Base-by-base conservation (phyloP, 257 asterid species). In the Capsicum chinense region DNA sequence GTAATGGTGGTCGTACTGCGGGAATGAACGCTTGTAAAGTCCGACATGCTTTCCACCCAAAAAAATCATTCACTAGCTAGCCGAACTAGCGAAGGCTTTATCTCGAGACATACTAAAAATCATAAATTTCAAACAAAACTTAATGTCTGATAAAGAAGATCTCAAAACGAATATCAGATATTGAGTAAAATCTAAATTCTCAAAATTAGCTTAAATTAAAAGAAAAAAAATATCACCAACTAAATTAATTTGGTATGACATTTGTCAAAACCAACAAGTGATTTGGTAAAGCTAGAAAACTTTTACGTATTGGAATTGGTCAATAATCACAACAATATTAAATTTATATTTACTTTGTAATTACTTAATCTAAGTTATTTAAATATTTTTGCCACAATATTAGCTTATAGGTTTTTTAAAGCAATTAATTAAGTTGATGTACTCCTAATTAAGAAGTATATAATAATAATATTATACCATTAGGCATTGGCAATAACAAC, bases 191-290 rank as follows among this genome's bases (percentile, higher is more conserved):
- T 15, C 2, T 7, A 14, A 0, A n/a, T n/a, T 71, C 58, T 44
- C 16, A 71, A 11, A 71, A 71, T 47, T 70, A 70, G 79, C 79
- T 70, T 70, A 42, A 70, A 44, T 3, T 17, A 10, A 17, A 17
- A n/a, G 57, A 37, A 47, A 71, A 71, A 1, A 19, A 19, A 14
- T 7, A 21, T 48, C 11, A 74, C 44, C 80, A 50, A 74, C 13
- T 12, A 48, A 19, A 21, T 74, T 74, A 13, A 74, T 74, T 74
- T 48, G 80, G 60, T 74, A 74, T 4, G 80, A 12, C 44, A 74
- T 6, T 73, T 48, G 44, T 13, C 39, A 71, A 39, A 70, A 71
- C 9, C 35, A 71, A 11, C 12, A 48, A 68, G 80, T n/a, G 35
- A 48, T 73, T 73, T 48, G 80, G 42, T 73, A 70, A 56, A 70